Evolutionary conservation across 768 basidiomycete species (phyloP), one percentile per base, ranked within the genome.

Genomic region (Amanita thiersii): DNA sequence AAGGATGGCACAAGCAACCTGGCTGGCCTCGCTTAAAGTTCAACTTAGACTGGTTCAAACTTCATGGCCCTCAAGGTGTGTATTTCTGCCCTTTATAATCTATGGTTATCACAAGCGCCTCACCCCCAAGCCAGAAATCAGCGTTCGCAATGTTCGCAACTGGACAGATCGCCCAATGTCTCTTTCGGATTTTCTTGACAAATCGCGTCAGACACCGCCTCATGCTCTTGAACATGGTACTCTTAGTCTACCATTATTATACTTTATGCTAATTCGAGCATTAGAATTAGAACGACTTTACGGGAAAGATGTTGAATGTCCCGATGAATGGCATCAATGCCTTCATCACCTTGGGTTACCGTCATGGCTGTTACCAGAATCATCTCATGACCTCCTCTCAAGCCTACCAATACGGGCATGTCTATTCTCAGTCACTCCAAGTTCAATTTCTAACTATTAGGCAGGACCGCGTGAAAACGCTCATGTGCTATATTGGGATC

Each of bases 401-500:
- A 45, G 36, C 49, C 67, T 82, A 14, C 73, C 78, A 1, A 51
- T 67, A 33, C 47, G 64, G 48, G 83, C 83, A 49, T 25, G 74
- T 23, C 31, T 1, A 18, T 35, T 32, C 29, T 19, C 20, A 11
- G 45, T 8, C 33, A 29, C 24, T 36, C 29, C n/a, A 21, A 33
- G 14, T 26, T 32, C 11, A 21, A 9, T 37, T 17, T 5, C n/a
- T 21, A 11, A 11, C 24, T n/a, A 28, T 33, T 19, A 24, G 40
- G 4, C 36, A 86, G 83, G 65, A 66, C 32, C 63, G 62, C 19
- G 75, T 86, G 2, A 81, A 89, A 52, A 88, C 86, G 0, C 61
- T 91, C 3, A 88, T 91, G 86, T 87, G 83, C 52, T 91, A 91
- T 51, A 59, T 88, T 4, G 88, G 88, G 5, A 66, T 82, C 42